These are phyloP conservation scores for Magnolia officinalis DNA, from an alignment of 164 flowering plant genomes.

Conservation along the genomic window DNA sequence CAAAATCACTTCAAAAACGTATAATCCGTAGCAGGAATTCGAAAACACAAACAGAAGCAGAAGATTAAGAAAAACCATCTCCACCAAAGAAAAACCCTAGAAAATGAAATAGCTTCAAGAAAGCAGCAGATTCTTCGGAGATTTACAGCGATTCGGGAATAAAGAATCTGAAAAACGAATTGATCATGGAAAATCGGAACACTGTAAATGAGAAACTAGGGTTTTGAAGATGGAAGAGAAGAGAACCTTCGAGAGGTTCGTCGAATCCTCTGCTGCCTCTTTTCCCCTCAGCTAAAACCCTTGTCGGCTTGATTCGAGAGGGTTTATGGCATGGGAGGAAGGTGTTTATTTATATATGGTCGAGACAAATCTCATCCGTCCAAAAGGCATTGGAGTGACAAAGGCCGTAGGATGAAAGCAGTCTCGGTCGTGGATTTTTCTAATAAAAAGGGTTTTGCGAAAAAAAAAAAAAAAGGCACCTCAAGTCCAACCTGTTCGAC, in stretches of 20 bases:
- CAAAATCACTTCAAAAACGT: too few relatives aligned
- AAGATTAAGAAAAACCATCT: background rate
- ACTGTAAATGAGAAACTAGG: background rate
- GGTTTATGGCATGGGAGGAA: background rate
- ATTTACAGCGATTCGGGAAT: background rate
- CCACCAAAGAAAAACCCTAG: background rate
- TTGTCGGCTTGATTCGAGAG: background rate
- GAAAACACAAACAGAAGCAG: background rate
- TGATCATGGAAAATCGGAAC: background rate
- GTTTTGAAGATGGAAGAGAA: conserved; percentile 2
- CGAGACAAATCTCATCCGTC: background rate
- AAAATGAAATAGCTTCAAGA: background rate
- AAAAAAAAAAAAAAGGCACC: background rate
- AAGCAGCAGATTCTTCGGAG: background rate
- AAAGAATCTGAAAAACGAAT: background rate
- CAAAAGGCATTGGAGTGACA: background rate
- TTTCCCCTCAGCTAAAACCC: conserved; percentile 8
- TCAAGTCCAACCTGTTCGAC: background rate
- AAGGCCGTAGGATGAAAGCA: background rate
- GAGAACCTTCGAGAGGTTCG: conserved; percentile 7
- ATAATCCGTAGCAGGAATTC: background rate
- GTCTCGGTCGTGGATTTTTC: background rate
- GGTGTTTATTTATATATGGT: background rate
- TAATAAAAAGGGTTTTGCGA: background rate
- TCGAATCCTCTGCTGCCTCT: too few relatives aligned